These are phyloP conservation scores for Hericium alpestre DNA, from an alignment of 768 basidiomycete genomes.

Conservation along the genomic window DNA sequence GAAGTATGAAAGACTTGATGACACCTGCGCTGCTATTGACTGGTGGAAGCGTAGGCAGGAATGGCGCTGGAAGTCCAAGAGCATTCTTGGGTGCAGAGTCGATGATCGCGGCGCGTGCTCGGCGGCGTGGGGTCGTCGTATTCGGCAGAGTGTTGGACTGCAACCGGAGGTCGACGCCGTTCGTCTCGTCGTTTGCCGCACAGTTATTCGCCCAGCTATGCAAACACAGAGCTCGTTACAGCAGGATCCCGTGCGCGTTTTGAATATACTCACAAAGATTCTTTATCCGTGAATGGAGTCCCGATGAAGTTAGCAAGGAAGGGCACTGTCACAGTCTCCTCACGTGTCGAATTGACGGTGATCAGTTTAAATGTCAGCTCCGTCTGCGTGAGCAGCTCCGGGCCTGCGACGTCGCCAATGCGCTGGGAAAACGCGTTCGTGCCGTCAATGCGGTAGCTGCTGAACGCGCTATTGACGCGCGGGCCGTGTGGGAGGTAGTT, in stretches of 20 bases:
- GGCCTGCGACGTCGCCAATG: conserved; percentile 43
- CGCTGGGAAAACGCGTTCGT: conserved; percentile 42
- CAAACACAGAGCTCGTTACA: too few relatives aligned
- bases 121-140: conserved; percentile 1
- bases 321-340: conserved; percentile 42
- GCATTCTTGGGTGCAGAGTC: conserved; percentile 27
- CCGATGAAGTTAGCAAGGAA: conserved; percentile 41
- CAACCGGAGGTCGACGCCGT: conserved; percentile 36
- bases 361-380: conserved; percentile 39
- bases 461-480: conserved; percentile 53
- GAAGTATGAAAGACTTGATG: conserved; percentile 46
- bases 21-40: conserved; percentile 38
- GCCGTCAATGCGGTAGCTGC: conserved; percentile 33
- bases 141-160: background rate
- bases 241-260: too few relatives aligned
- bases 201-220: conserved; percentile 52
- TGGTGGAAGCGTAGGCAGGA: conserved; percentile 36
- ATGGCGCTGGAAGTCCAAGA: conserved; percentile 36
- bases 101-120: conserved; percentile 27
- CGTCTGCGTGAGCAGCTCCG: conserved; percentile 28
- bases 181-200: conserved; percentile 37
- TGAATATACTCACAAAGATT: conserved; percentile 37
- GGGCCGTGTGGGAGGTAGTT: conserved; percentile 56
- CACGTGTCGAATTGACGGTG: conserved; percentile 31
- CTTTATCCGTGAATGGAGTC: conserved; percentile 36